Evolutionary conservation across 192 early-diverging fungal genomes (phyloP).

Genomic region (Entomortierella parvispora): DNA sequence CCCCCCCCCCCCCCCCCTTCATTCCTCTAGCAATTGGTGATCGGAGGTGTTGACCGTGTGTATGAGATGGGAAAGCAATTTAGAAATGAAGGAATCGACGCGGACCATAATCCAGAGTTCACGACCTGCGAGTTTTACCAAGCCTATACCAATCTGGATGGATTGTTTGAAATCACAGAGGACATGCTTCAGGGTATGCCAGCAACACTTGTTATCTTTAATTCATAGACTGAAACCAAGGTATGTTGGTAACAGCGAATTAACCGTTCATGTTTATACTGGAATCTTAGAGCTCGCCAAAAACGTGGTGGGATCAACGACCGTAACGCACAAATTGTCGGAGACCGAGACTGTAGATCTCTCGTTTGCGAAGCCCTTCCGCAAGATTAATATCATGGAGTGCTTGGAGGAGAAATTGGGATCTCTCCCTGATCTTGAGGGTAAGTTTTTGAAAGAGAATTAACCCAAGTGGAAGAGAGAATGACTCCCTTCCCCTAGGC

Average conservation of each 20-base stretch:
- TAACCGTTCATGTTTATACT: too few species aligned
- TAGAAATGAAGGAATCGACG: constrained; percentile 91
- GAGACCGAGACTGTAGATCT: constrained; percentile 44
- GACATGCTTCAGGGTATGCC: constrained; percentile 62
- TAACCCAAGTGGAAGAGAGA: not conserved
- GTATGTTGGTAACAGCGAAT: too few species aligned
- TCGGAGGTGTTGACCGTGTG: constrained; percentile 86
- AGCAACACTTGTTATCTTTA: too few species aligned
- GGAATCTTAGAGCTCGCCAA: constrained; percentile 52
- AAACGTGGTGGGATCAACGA: constrained; percentile 26
- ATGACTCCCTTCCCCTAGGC: not conserved
- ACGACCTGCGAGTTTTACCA: constrained; percentile 92
- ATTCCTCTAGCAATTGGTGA: constrained; percentile 73
- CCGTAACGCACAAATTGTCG: constrained; percentile 9
- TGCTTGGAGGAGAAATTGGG: constrained; percentile 53
- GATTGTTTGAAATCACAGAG: constrained; percentile 76
- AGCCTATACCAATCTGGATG: constrained; percentile 78
- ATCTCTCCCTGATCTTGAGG: constrained; percentile 55
- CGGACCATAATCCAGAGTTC: constrained; percentile 91
- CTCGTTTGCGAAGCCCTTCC: constrained; percentile 64
- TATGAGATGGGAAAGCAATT: constrained; percentile 94
- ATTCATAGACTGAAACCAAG: too few species aligned
- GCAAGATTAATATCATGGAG: constrained; percentile 66
- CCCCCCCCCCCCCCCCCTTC: too few species aligned
- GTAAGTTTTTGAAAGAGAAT: constrained; percentile 11